A percentile compares a stretch with the other conserved stretches of the same genome.
Evolutionary conservation across 2,329 filamentous ascomycete genomes (phyloP).

Genomic region (Blastomyces percursus): DNA sequence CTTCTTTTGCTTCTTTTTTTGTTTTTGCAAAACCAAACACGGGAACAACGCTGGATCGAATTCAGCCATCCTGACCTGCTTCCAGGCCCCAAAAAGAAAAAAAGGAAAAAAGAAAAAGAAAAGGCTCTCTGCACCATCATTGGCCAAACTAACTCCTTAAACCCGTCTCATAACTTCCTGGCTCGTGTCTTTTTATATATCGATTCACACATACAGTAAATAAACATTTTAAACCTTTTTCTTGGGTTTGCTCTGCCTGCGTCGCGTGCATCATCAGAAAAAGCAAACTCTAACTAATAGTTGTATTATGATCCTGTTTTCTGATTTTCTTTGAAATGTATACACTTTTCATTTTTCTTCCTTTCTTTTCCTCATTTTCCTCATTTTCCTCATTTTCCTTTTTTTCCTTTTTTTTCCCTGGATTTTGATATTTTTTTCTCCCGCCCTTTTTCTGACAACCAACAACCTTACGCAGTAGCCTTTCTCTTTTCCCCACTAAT

Average conservation of each 20-base stretch:
- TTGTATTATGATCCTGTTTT: not conserved
- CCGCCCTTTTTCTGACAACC: constrained; percentile 16
- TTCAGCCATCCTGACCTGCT: constrained; percentile 27
- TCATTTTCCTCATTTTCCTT: too few species aligned
- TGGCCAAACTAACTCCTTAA: not conserved
- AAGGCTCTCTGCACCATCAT: constrained; percentile 18
- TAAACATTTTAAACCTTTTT: too few species aligned
- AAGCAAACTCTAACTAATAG: not conserved
- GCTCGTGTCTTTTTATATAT: too few species aligned
- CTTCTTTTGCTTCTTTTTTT: not conserved
- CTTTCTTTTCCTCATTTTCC: too few species aligned
- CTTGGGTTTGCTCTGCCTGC: too few species aligned
- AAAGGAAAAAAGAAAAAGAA: too few species aligned
- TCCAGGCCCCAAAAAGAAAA: constrained; percentile 29
- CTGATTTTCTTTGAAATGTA: too few species aligned
- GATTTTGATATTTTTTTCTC: not conserved
- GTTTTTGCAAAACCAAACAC: constrained; percentile 20
- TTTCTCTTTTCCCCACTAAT: constrained; percentile 15
- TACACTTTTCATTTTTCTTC: not conserved
- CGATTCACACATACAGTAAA: too few species aligned
- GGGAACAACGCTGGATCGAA: constrained; percentile 22
- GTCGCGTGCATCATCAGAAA: too few species aligned
- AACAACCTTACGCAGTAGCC: constrained; percentile 23
- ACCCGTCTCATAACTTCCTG: too few species aligned
- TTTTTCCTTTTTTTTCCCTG: too few species aligned